These are phyloP conservation scores for Acanthamoeba lenticulata DNA, from an alignment of 208 protist species.

Conservation along the genomic window DNA sequence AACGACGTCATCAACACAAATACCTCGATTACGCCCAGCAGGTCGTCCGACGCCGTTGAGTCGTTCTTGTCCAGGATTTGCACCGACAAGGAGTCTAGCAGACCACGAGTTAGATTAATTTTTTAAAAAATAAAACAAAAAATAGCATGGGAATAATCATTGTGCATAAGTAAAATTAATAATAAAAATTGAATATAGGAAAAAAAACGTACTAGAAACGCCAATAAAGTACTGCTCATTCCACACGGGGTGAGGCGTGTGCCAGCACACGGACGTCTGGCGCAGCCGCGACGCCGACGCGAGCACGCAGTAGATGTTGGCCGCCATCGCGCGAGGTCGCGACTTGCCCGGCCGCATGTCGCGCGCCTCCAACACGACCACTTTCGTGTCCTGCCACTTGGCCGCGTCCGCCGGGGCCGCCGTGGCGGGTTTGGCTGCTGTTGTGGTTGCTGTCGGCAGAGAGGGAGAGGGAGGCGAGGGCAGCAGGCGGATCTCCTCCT, in stretches of 20 bases:
- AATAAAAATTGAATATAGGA: neutral
- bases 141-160: too few relatives aligned
- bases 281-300: neutral
- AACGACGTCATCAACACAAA: neutral
- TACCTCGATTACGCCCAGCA: neutral
- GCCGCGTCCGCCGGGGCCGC: too few relatives aligned
- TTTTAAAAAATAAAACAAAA: too few relatives aligned
- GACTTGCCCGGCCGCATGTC: conserved; percentile 32
- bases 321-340: neutral
- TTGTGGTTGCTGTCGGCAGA: too few relatives aligned
- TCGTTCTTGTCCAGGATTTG: neutral
- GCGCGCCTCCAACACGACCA: conserved; percentile 19
- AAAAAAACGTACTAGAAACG: neutral
- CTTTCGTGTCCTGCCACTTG: conserved; percentile 56
- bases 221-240: conserved; percentile 30
- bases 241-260: neutral
- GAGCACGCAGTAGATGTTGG: neutral
- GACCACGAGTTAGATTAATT: neutral
- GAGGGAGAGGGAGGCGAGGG: neutral
- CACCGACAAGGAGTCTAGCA: neutral
- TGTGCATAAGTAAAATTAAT: neutral
- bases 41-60: neutral
- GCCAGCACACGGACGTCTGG: neutral
- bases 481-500: conserved; percentile 1
- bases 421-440: too few relatives aligned